Conservation (phyloP, 495 filamentous ascomycete species). For the Trichoderma asperelloides region DNA sequence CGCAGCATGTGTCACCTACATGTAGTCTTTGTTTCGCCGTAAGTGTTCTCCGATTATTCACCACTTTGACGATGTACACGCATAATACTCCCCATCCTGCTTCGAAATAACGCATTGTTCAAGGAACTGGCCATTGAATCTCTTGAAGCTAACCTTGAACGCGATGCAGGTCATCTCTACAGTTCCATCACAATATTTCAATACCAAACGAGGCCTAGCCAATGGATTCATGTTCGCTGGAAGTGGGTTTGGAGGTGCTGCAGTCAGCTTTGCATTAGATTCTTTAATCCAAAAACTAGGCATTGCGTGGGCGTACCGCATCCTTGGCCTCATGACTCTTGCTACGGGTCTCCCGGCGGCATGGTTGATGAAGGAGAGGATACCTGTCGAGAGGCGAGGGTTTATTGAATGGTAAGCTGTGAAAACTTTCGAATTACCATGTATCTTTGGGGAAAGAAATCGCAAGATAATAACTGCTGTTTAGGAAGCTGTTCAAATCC, state of each 20-base stretch:
- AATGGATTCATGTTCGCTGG: constrained; percentile 48
- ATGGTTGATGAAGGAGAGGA: constrained; percentile 46
- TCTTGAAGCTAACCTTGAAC: neutral
- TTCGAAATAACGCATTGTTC: neutral
- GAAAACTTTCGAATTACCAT: neutral
- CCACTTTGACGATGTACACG: neutral
- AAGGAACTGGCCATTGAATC: neutral
- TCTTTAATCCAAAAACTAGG: constrained; percentile 37
- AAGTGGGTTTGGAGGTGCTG: constrained; percentile 44
- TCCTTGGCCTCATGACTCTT: constrained; percentile 29
- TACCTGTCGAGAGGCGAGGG: constrained; percentile 29
- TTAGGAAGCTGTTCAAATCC: constrained; percentile 40
- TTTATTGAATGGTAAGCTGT: constrained; percentile 42
- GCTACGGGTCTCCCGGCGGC: constrained; percentile 44
- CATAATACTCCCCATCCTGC: neutral
- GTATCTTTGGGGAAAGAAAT: neutral
- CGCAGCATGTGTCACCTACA: too few relatives aligned
- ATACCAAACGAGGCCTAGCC: constrained; percentile 42
- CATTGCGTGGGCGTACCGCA: constrained; percentile 46
- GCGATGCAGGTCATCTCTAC: constrained; percentile 33
- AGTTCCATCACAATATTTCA: constrained; percentile 48
- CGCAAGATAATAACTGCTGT: neutral
- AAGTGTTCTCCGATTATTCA: neutral
- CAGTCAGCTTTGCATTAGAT: constrained; percentile 41
- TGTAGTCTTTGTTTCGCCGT: constrained; percentile 22